Evolutionary conservation across 805 yeast species (phyloP).

Genomic region (Cyberlindnera xylosilytica): DNA sequence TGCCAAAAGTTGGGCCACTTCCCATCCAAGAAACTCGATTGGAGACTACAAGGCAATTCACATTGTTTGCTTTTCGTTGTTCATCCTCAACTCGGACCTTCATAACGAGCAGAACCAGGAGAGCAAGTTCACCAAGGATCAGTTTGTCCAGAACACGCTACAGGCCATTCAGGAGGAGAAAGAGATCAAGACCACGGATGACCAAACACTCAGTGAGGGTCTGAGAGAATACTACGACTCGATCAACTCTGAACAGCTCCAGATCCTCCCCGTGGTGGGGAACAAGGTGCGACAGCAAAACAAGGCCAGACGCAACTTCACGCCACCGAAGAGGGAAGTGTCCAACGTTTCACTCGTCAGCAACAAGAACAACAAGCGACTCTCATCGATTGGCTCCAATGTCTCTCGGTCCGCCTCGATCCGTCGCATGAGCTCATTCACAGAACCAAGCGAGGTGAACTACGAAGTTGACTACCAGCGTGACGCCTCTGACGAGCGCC

Average conservation of each 20-base stretch:
- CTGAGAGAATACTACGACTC: constrained; percentile 35
- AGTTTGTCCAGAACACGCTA: constrained; percentile 49
- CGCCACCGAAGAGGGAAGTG: constrained; percentile 10
- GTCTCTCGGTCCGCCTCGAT: constrained; percentile 10
- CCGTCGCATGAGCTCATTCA: constrained; percentile 10
- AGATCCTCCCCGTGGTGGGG: constrained; percentile 11
- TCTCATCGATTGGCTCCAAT: constrained; percentile 26
- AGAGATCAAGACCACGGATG: constrained; percentile 1
- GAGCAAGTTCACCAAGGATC: constrained; percentile 37
- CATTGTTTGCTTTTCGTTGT: constrained; percentile 65
- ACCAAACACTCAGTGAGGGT: constrained; percentile 12
- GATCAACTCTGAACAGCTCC: constrained; percentile 27
- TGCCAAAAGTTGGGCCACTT: constrained; percentile 57
- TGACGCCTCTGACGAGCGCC: constrained; percentile 52
- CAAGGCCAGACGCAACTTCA: constrained; percentile 11
- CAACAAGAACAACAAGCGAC: constrained; percentile 20
- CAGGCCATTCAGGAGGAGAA: constrained; percentile 38
- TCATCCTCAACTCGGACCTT: constrained; percentile 73
- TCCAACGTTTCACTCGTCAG: constrained; percentile 24
- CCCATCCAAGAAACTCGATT: constrained; percentile 46
- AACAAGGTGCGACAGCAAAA: constrained; percentile 7
- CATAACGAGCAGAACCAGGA: constrained; percentile 48
- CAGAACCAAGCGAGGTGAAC: constrained; percentile 23
- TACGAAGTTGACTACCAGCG: constrained; percentile 29
- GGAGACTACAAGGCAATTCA: constrained; percentile 59